Percentiles rank a stretch among this genome's conserved stretches.
These are phyloP conservation scores for Physaria fendleri DNA, from an alignment of 345 rosid genomes.

Conservation along the genomic window DNA sequence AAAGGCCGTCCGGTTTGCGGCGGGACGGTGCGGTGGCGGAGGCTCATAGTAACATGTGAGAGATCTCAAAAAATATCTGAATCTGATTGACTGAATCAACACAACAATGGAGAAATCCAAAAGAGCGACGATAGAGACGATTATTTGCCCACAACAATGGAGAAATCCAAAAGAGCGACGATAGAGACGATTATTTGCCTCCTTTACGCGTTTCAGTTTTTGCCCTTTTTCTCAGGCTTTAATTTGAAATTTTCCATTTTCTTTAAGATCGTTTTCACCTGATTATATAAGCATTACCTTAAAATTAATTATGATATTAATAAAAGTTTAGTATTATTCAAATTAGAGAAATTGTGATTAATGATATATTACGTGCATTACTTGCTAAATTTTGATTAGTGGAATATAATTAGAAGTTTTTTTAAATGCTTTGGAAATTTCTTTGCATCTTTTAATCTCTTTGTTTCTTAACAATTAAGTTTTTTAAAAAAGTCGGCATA, in stretches of 20 bases:
- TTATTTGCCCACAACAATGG: conserved; percentile 1
- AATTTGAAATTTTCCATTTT: no score
- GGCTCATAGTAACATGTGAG: conserved; percentile 35
- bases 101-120: conserved; percentile 2
- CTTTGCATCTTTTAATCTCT: no score
- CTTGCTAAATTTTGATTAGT: neutral
- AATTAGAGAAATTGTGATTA: no score
- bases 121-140: conserved; percentile 17
- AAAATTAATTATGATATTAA: no score
- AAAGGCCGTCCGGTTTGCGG: conserved; percentile 26
- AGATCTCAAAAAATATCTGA: conserved; percentile 6
- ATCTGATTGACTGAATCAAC: conserved; percentile 12
- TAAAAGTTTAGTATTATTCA: no score
- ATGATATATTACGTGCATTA: no score
- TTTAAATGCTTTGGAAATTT: no score
- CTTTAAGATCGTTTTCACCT: no score
- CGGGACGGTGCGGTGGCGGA: conserved; percentile 39
- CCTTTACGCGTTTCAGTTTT: conserved; percentile 30
- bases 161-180: conserved; percentile 15
- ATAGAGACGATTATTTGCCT: conserved; percentile 16
- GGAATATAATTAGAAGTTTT: no score
- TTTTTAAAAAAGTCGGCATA: no score
- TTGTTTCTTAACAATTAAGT: no score
- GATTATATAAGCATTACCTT: neutral
- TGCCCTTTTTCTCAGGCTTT: neutral